Percentiles rank a stretch among this genome's conserved stretches.
phyloP scores from a whole-genome alignment of 805 yeast genomes.

The Candida oleophila region DNA sequence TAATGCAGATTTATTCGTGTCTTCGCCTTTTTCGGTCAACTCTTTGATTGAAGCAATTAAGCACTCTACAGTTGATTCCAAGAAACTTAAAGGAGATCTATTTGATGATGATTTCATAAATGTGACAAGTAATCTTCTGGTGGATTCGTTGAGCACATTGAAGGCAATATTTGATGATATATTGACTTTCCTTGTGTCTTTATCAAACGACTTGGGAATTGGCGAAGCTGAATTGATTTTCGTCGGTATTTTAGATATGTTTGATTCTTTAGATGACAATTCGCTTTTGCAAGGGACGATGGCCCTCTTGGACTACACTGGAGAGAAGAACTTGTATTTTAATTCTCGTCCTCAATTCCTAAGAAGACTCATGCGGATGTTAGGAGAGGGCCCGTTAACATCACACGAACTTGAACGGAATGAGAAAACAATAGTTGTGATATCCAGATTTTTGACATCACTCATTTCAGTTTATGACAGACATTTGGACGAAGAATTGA shows the following conservation, averaged over 20 bases:
- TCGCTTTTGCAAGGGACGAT: background rate
- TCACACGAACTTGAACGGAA: slow-evolving; percentile 33
- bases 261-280: background rate
- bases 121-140: background rate
- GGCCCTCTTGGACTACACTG: background rate
- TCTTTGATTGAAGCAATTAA: background rate
- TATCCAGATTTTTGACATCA: slow-evolving; percentile 27
- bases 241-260: background rate
- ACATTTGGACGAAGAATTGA: slow-evolving; percentile 18
- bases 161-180: background rate
- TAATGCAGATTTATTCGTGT: background rate
- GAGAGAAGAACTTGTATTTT: too few relatives aligned
- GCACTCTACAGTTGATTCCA: background rate
- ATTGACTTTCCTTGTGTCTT: background rate
- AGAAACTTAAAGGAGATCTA: background rate
- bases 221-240: background rate
- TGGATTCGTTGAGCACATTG: background rate
- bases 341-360: slow-evolving; percentile 5
- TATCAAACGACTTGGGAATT: background rate
- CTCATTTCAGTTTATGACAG: slow-evolving; percentile 28
- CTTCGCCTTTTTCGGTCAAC: background rate
- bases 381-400: slow-evolving; percentile 32
- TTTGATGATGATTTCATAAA: background rate
- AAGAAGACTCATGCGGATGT: slow-evolving; percentile 19
- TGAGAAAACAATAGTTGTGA: slow-evolving; percentile 36